Evolutionary conservation across 2,329 filamentous ascomycete genomes (phyloP).

Genomic region (Diaporthe australafricana): DNA sequence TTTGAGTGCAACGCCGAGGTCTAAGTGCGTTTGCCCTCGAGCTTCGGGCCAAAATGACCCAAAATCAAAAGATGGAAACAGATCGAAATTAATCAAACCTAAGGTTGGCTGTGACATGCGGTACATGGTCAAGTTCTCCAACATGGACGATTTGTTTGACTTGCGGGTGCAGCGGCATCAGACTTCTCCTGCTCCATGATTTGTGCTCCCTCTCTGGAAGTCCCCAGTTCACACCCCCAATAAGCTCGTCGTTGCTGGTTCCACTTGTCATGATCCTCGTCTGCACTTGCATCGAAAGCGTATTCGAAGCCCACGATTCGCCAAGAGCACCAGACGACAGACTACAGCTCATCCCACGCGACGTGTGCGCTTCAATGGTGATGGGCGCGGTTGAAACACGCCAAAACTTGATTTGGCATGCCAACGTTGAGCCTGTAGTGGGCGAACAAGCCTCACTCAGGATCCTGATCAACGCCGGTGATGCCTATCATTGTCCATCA

Average conservation of each 20-base stretch:
- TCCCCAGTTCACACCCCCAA: slow-evolving; percentile 1
- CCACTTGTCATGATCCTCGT: slow-evolving; percentile 28
- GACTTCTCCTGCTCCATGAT: slow-evolving; percentile 4
- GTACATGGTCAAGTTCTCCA: slow-evolving; percentile 20
- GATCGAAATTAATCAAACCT: slow-evolving; percentile 12
- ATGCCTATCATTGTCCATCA: slow-evolving; percentile 28
- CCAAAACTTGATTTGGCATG: slow-evolving; percentile 32
- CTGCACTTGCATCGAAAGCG: neutral
- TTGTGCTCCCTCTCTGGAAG: slow-evolving; percentile 3
- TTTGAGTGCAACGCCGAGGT: neutral
- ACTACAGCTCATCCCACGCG: slow-evolving; percentile 22
- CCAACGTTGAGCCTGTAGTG: slow-evolving; percentile 14
- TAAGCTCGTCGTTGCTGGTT: neutral
- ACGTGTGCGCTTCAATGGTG: slow-evolving; percentile 25
- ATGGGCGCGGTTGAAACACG: slow-evolving; percentile 30
- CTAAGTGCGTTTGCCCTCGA: neutral
- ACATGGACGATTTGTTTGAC: slow-evolving; percentile 24
- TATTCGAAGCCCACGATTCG: slow-evolving; percentile 1
- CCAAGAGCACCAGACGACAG: slow-evolving; percentile 14
- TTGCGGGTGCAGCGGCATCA: slow-evolving; percentile 25
- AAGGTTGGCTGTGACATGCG: slow-evolving; percentile 3
- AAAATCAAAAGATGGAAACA: slow-evolving; percentile 3
- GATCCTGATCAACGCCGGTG: slow-evolving; percentile 30
- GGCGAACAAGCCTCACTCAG: slow-evolving; percentile 9
- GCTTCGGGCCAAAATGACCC: slow-evolving; percentile 1